These are phyloP conservation scores for Pseudotsuga menziesii DNA, from an alignment of 75 land plant species.

Conservation along the genomic window DNA sequence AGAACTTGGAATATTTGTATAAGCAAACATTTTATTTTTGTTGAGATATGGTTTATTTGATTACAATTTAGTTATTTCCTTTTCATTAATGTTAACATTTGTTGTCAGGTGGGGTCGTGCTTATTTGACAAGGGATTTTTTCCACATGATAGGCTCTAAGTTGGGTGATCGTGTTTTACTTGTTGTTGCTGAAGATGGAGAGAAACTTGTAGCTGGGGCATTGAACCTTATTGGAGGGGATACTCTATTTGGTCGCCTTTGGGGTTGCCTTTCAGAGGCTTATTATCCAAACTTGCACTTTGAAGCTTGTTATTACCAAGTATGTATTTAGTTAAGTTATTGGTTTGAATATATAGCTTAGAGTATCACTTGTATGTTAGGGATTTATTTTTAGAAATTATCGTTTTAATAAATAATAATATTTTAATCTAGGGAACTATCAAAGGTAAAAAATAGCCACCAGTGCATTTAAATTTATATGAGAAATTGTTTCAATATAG, in stretches of 20 bases:
- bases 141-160: conserved; percentile 79
- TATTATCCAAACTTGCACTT: conserved; percentile 93
- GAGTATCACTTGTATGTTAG: neutral
- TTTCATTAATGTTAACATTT: neutral
- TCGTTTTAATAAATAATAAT: neutral
- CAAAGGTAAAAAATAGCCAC: neutral
- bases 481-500: too few species aligned
- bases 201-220: conserved; percentile 89
- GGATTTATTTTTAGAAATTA: neutral
- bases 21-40: neutral
- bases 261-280: conserved; percentile 78
- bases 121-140: conserved; percentile 87
- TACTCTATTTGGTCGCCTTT: conserved; percentile 89
- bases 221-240: conserved; percentile 95
- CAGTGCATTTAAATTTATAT: too few species aligned
- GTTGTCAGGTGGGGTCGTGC: conserved; percentile 89
- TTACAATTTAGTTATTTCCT: neutral
- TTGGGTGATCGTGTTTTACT: conserved; percentile 87
- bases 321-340: conserved; percentile 12
- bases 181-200: conserved; percentile 77
- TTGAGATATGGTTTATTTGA: neutral
- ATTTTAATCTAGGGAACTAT: neutral
- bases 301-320: conserved; percentile 99
- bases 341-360: neutral
- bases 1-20: neutral